Percentiles rank a stretch among this genome's conserved stretches.
Evolutionary conservation across 805 yeast genomes (phyloP).

Genomic region (Saturnispora galanensis): DNA sequence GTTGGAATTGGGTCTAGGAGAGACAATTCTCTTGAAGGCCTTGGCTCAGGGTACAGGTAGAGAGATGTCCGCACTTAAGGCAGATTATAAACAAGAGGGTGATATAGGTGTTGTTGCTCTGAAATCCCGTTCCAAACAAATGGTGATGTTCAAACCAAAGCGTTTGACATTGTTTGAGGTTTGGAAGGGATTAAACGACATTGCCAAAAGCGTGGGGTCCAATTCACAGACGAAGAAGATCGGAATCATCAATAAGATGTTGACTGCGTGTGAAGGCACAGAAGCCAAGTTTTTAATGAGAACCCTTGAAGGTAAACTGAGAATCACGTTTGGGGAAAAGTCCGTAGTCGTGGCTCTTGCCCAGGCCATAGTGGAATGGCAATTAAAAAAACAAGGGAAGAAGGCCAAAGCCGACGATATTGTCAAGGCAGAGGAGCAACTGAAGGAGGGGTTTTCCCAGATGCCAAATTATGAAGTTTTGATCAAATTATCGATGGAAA

Average conservation of each 20-base stretch:
- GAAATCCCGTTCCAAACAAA: conserved; percentile 72
- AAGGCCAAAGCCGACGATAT: conserved; percentile 33
- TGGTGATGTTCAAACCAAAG: conserved; percentile 88
- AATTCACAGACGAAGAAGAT: conserved; percentile 76
- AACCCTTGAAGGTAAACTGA: conserved; percentile 82
- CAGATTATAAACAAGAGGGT: conserved; percentile 70
- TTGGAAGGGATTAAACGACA: conserved; percentile 60
- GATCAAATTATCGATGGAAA: conserved; percentile 50
- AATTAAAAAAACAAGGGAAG: conserved; percentile 28
- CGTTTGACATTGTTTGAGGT: conserved; percentile 67
- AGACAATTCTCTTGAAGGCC: conserved; percentile 77
- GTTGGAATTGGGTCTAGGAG: conserved; percentile 88
- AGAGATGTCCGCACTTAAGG: conserved; percentile 55
- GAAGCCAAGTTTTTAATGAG: conserved; percentile 90
- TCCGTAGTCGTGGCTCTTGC: conserved; percentile 78
- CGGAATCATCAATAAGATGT: conserved; percentile 67
- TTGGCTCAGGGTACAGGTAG: conserved; percentile 87
- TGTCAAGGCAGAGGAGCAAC: conserved; percentile 61
- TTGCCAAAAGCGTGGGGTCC: conserved; percentile 70
- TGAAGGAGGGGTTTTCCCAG: conserved; percentile 81
- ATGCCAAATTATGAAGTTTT: conserved; percentile 83
- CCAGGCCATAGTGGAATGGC: conserved; percentile 66
- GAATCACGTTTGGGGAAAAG: conserved; percentile 92
- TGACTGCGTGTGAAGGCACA: conserved; percentile 73
- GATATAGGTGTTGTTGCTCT: conserved; percentile 88